Conservation (phyloP, 805 yeast species). For the Candida suzukii region DNA sequence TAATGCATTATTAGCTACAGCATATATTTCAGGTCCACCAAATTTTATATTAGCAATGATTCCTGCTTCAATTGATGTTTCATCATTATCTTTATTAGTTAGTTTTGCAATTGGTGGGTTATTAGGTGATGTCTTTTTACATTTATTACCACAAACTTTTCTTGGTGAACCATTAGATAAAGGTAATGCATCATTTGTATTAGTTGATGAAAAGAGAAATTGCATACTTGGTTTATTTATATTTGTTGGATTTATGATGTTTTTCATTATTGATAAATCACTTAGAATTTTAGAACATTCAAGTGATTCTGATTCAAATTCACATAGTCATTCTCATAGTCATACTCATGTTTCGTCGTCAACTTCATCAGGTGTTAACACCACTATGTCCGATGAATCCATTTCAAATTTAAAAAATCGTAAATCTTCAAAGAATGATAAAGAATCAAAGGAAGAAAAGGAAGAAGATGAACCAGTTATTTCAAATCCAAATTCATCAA, state of each 20-base stretch:
- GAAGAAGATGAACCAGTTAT: conserved; percentile 19
- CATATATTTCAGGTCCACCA: conserved; percentile 61
- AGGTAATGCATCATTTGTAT: conserved; percentile 32
- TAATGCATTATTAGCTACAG: conserved; percentile 57
- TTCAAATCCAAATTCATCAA: conserved; percentile 28
- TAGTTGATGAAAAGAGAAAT: conserved; percentile 45
- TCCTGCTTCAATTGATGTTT: conserved; percentile 49
- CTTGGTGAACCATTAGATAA: conserved; percentile 41
- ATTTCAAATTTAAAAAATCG: conserved; percentile 11
- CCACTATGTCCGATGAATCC: no score
- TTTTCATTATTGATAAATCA: conserved; percentile 56
- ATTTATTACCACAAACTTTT: conserved; percentile 63
- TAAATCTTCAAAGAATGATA: conserved; percentile 9
- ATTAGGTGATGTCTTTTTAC: conserved; percentile 68
- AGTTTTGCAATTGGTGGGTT: conserved; percentile 74
- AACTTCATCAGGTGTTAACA: conserved; percentile 10
- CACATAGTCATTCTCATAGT: conserved; percentile 36
- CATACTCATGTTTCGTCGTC: conserved; percentile 12
- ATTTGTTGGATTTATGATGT: conserved; percentile 52
- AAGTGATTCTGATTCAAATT: conserved; percentile 24
- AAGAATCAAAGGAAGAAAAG: conserved; percentile 15
- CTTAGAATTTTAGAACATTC: conserved; percentile 42
- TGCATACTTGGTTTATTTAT: conserved; percentile 45
- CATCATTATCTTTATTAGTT: conserved; percentile 45
- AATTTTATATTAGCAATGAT: conserved; percentile 46